Percentiles rank a stretch among this genome's conserved stretches.
phyloP scores from a whole-genome alignment of 495 filamentous ascomycete genomes.

The Chaetomium cochliodes region DNA sequence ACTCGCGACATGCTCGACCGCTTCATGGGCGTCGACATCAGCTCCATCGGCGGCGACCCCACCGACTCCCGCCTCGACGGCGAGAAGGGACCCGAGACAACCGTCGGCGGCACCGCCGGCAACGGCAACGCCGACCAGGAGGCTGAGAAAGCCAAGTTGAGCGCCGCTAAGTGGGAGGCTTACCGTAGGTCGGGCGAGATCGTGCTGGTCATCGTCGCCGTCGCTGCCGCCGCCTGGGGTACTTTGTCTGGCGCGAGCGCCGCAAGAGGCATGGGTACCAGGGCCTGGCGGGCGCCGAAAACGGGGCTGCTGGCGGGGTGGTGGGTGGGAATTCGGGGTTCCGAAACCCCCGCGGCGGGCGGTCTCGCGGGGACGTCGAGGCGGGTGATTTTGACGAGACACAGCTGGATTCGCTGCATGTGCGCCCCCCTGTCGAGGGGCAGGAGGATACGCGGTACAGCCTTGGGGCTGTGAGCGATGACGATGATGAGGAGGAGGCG shows the following conservation, averaged over 20 bases:
- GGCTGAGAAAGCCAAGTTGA: constrained; percentile 68
- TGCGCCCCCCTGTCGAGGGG: constrained; percentile 46
- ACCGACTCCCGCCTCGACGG: constrained; percentile 87
- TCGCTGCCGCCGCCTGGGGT: constrained; percentile 79
- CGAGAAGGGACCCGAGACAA: constrained; percentile 79
- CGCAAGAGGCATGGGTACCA: constrained; percentile 54
- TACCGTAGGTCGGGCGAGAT: constrained; percentile 91
- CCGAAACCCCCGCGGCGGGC: not conserved
- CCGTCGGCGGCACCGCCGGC: constrained; percentile 66
- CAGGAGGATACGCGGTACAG: constrained; percentile 51
- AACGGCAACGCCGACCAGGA: constrained; percentile 79
- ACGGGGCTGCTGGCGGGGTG: constrained; percentile 16
- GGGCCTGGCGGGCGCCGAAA: constrained; percentile 44
- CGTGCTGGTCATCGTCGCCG: constrained; percentile 79
- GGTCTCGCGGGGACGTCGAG: constrained; percentile 12
- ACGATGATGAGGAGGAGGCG: constrained; percentile 35
- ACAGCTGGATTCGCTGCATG: constrained; percentile 74
- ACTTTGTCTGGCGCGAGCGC: constrained; percentile 79
- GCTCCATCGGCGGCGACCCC: constrained; percentile 80
- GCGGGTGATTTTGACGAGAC: constrained; percentile 70
- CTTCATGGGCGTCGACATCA: constrained; percentile 92
- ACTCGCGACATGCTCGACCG: constrained; percentile 96
- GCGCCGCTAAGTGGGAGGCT: constrained; percentile 85
- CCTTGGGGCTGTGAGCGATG: constrained; percentile 58
- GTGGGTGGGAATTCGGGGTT: constrained; percentile 14